Base-by-base conservation (phyloP, 768 basidiomycete genomes). In the Tulasnella sp. region DNA sequence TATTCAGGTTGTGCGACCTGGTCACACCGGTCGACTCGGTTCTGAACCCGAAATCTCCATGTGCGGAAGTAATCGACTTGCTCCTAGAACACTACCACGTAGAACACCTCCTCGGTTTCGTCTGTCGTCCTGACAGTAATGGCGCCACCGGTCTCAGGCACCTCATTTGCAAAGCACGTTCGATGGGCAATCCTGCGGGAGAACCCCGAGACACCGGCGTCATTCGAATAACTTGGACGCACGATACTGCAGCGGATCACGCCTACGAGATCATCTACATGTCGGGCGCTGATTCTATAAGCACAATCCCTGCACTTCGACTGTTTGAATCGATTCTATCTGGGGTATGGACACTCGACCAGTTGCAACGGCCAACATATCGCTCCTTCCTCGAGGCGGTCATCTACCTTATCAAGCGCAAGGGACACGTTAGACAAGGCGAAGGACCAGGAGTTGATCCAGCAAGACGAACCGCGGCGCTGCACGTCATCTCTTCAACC, bases 81-180 rank as follows among this genome's bases (percentile, higher is more conserved):
- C 5, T 69, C 7, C 24, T 54, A 6, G 12, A 37, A 28, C 18
- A 69, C 34, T 0, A 34, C 28, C 1, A 69, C 14, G 7, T 37
- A 20, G 31, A 69, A 16, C 0, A 28, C 14, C 31, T 69, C 34
- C 64, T 69, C 34, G 2, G 31, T 14, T 2, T 37, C 1, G 34
- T 69, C 24, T n/a, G 24, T 37, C 64, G 64, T 69, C 20, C 34
- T 69, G 28, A 16, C 31, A 69, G 16, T 1, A 37, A 37, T 16
- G 64, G 64, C 12, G 34, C 64, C 64, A 69, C 64, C 28, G 64
- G 31, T 16, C n/a, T 69, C 28, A 28, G 64, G 34, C 14, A 69
- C 34, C 28, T 69, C 64, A 69, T 69, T 34, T 69, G 64, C 64
- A 34, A 37, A 69, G 64, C 64, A 18, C 64, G 64, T 14, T 69